These are phyloP conservation scores for Calamus simplicifolius DNA, from an alignment of 176 grass and related monocot species.

Conservation along the genomic window DNA sequence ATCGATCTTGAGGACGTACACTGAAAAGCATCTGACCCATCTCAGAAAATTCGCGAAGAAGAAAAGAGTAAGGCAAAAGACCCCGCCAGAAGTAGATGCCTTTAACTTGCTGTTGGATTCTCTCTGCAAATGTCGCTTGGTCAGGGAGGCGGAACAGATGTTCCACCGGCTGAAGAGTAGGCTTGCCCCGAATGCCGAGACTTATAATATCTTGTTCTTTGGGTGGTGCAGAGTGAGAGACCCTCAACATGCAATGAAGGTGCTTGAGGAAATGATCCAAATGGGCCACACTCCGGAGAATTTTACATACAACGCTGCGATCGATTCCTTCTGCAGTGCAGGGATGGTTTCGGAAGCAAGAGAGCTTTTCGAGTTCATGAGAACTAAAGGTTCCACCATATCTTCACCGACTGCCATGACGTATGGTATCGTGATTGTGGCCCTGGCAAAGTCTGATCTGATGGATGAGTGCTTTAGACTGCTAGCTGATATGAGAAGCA, in stretches of 20 bases:
- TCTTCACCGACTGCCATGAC: slow-evolving; percentile 82
- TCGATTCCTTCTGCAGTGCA: slow-evolving; percentile 69
- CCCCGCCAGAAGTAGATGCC: slow-evolving; percentile 52
- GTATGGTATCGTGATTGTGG: slow-evolving; percentile 72
- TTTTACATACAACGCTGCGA: slow-evolving; percentile 84
- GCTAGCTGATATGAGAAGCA: slow-evolving; percentile 65
- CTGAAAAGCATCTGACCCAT: slow-evolving; percentile 59
- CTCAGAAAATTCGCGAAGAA: slow-evolving; percentile 77
- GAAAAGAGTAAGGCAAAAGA: slow-evolving; percentile 51
- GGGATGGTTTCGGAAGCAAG: slow-evolving; percentile 69
- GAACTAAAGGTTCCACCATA: slow-evolving; percentile 50
- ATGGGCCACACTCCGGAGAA: slow-evolving; percentile 59
- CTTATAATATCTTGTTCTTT: slow-evolving; percentile 66
- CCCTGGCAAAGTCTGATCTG: slow-evolving; percentile 49
- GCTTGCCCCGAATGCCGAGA: slow-evolving; percentile 54
- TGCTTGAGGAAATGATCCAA: slow-evolving; percentile 82
- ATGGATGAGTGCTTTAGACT: slow-evolving; percentile 75
- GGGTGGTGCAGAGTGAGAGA: slow-evolving; percentile 76
- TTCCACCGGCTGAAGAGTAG: slow-evolving; percentile 56
- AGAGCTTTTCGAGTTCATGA: slow-evolving; percentile 93
- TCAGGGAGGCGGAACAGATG: slow-evolving; percentile 57
- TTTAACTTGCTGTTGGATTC: slow-evolving; percentile 79
- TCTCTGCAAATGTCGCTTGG: slow-evolving; percentile 79
- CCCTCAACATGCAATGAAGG: slow-evolving; percentile 73
- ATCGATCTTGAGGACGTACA: slow-evolving; percentile 49